Evolutionary conservation across 2,329 filamentous ascomycete species (phyloP), one percentile per base, ranked within the genome.

Genomic region (Truncatella angustata): DNA sequence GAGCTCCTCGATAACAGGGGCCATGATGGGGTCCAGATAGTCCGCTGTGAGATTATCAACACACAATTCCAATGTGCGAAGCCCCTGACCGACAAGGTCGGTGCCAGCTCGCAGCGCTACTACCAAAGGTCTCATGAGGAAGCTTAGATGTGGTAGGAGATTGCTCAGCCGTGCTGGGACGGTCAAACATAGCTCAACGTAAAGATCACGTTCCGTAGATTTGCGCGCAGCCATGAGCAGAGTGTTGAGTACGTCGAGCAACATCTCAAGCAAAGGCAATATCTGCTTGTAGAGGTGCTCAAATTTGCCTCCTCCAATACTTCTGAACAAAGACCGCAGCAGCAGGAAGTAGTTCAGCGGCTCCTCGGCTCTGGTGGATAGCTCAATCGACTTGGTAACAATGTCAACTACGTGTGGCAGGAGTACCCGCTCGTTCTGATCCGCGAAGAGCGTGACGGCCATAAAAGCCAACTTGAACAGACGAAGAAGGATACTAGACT

Each of bases 211-310:
- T 69, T 97, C 94, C 20, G 87, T 82, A 1, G 91, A 90, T 70
- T 95, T 96, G 51, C 92, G 84, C 7, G 94, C 94, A 18, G 93
- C 92, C 70, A 95, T 78, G 28, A 99, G 79, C 12, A 99, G 78
- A 58, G 93, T 99, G 72, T 99, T 99, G 54, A 99, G 85, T 11
- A 97, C 95, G 65, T 99, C 94, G 18, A 99, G 77, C 3, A 99
- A 80, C 91, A 99, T 99, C 72, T 99, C 94, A 5, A 99, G 79
- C 3, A 99, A 79, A 10, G 94, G 94, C 11, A 99, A 73, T 42
- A 99, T 96, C 68, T 97, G 93, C 73, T 99, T 99, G 70, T 99
- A 99, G 1, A 99, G 79, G 60, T 97, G 89, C 74, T 99, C 94
- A 60, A 99, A 99, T 56, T 96, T 88, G 6, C 94, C 95, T 46